A percentile compares a stretch with the other conserved stretches of the same genome.
These are phyloP conservation scores for Gaeumannomyces sp. DNA, from an alignment of 2,329 filamentous ascomycete genomes.

Conservation along the genomic window DNA sequence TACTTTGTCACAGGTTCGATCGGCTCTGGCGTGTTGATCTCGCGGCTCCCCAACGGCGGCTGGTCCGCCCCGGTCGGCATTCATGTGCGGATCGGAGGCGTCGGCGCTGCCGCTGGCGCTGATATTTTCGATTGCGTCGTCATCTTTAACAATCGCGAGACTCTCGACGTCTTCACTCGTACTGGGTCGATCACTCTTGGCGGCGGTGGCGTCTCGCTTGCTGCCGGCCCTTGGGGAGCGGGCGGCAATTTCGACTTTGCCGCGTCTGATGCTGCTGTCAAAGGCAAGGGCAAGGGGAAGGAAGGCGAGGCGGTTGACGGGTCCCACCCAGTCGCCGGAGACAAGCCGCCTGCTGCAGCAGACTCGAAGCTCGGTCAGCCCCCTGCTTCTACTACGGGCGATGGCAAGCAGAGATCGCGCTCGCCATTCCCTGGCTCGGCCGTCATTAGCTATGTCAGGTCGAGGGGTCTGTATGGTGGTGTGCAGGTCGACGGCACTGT, in stretches of 20 bases:
- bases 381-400: slow-evolving; percentile 11
- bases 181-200: slow-evolving; percentile 26
- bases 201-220: slow-evolving; percentile 57
- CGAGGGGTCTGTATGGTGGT: slow-evolving; percentile 79
- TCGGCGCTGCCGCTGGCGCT: slow-evolving; percentile 74
- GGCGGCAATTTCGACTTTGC: slow-evolving; percentile 66
- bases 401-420: slow-evolving; percentile 15
- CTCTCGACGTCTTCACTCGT: slow-evolving; percentile 69
- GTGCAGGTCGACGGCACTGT: slow-evolving; percentile 83
- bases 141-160: slow-evolving; percentile 73
- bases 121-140: slow-evolving; percentile 88
- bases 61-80: slow-evolving; percentile 82
- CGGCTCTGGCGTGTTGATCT: slow-evolving; percentile 53
- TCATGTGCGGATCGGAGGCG: slow-evolving; percentile 70
- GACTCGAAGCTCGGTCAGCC: slow-evolving; percentile 11
- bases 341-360: neutral
- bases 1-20: slow-evolving; percentile 50
- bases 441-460: slow-evolving; percentile 73
- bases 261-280: slow-evolving; percentile 18
- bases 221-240: slow-evolving; percentile 62
- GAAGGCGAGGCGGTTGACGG: slow-evolving; percentile 10
- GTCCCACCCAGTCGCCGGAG: slow-evolving; percentile 9
- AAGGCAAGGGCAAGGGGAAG: slow-evolving; percentile 50
- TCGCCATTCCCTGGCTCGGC: slow-evolving; percentile 27
- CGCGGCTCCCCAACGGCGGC: slow-evolving; percentile 47